A percentile compares a stretch with the other conserved stretches of the same genome.
phyloP scores from a whole-genome alignment of 176 grass and related monocot genomes.

The Eragrostis nindensis region DNA sequence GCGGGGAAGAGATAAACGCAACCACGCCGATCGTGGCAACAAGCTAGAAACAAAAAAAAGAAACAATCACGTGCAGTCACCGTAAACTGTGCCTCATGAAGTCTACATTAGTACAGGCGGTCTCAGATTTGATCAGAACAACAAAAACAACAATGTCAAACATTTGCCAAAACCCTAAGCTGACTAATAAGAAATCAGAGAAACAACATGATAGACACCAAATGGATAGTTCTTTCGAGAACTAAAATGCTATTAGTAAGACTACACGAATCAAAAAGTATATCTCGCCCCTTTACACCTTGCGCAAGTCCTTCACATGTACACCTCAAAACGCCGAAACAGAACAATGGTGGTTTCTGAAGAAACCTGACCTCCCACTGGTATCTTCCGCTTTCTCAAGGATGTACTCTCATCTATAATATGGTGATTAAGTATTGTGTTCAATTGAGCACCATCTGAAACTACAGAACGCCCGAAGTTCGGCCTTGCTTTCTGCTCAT shows the following conservation, averaged over 20 bases:
- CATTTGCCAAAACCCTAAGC: neutral
- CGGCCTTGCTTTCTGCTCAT: neutral
- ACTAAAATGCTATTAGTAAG: too few species aligned
- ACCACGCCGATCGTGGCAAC: too few species aligned
- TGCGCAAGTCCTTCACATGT: neutral
- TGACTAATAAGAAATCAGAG: neutral
- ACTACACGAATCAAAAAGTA: neutral
- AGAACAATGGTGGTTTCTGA: neutral
- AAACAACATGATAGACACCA: too few species aligned
- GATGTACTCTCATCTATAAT: neutral
- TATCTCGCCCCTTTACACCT: conserved; percentile 16
- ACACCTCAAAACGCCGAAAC: conserved; percentile 3
- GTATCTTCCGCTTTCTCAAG: neutral
- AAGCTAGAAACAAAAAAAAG: too few species aligned
- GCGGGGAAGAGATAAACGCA: too few species aligned
- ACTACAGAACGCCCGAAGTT: neutral
- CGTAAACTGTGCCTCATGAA: too few species aligned
- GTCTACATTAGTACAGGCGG: neutral
- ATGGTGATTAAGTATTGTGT: neutral
- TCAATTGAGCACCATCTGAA: conserved; percentile 20
- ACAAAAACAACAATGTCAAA: neutral
- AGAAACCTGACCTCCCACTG: conserved; percentile 1
- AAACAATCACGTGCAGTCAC: too few species aligned
- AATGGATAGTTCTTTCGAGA: too few species aligned
- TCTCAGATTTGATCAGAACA: neutral